Base-by-base conservation (phyloP, 352 stramenopile species). In the Globisporangium yorkense region DNA sequence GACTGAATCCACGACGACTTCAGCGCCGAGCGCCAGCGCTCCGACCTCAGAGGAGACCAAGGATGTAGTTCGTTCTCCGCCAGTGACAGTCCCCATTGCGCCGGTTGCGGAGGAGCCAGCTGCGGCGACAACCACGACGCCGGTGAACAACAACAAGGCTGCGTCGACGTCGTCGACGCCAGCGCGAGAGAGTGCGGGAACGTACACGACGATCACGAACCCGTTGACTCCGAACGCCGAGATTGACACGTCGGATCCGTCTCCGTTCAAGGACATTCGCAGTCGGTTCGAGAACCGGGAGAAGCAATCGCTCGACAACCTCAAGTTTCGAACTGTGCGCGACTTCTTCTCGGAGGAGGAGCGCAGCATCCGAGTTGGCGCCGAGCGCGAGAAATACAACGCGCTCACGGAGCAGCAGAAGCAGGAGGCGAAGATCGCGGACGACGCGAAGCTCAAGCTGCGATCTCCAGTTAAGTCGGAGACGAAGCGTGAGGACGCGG, bases 231-330 rank as follows among this genome's bases (percentile, higher is more conserved):
- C 48, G 29, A 62, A 62, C n/a, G 50, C 61, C 2, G 46, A 71
- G 13, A 54, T 77, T 8, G 73, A 83, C 62, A 56, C 54, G 1
- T 67, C 66, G 35, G 59, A 72, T 39, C 7, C 29, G 51, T 40
- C 54, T 5, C 27, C 58, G 35, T 60, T 89, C 44, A 76, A 82
- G 41, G 62, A 76, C 41, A 77, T 80, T 9, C 65, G 80, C 5
- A 60, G 67, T 31, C 74, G 68, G n/a, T 75, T 89, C 33, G 77
- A 89, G 61, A 67, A 56, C 3, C 77, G 84, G n/a, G 79, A 86
- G 43, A 47, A 47, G 43, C 43, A 47, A 46, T 65, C 62, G 2
- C 61, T 89, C 18, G 74, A 84, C 43, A 72, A 74, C 18, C 47
- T 84, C 13, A 70, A 64, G 2, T 81, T 82, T 59, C 75, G 75